These are phyloP conservation scores for Xylaria intraflava DNA, from an alignment of 495 filamentous ascomycete genomes.

Conservation along the genomic window DNA sequence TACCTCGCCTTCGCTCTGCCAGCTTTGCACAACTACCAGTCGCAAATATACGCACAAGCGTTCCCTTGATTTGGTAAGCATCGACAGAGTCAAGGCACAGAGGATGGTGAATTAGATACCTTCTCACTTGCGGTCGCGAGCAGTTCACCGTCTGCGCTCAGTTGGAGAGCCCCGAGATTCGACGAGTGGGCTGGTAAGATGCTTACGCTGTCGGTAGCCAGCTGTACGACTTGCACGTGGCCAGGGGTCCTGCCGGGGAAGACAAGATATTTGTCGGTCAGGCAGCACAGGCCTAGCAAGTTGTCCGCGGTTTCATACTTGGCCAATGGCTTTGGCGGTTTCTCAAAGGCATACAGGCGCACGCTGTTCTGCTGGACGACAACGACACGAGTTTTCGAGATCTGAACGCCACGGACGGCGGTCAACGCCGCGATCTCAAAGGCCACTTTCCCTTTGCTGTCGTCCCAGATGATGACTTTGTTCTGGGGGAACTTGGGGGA, in stretches of 20 bases:
- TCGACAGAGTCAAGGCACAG: not conserved
- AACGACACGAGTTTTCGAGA: slow-evolving; percentile 72
- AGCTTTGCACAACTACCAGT: slow-evolving; percentile 70
- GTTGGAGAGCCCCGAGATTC: slow-evolving; percentile 66
- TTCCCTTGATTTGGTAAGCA: slow-evolving; percentile 54
- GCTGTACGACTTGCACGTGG: slow-evolving; percentile 86
- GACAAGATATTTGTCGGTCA: slow-evolving; percentile 63
- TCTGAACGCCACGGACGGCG: slow-evolving; percentile 69
- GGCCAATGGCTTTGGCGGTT: slow-evolving; percentile 62
- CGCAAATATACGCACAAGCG: slow-evolving; percentile 76
- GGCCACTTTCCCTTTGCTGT: slow-evolving; percentile 65
- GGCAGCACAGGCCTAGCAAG: slow-evolving; percentile 68
- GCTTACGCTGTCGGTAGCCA: slow-evolving; percentile 75
- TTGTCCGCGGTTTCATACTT: slow-evolving; percentile 87
- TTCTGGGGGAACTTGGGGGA: slow-evolving; percentile 82
- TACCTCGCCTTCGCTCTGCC: slow-evolving; percentile 77
- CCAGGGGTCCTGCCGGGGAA: slow-evolving; percentile 82
- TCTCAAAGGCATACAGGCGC: slow-evolving; percentile 73
- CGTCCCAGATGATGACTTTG: slow-evolving; percentile 94
- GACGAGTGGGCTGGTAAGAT: slow-evolving; percentile 90
- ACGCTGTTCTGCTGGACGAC: slow-evolving; percentile 78
- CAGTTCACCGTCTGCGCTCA: slow-evolving; percentile 74
- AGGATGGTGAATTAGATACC: slow-evolving; percentile 35
- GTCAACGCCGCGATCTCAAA: slow-evolving; percentile 49
- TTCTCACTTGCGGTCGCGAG: slow-evolving; percentile 88